Percentiles rank a stretch among this genome's conserved stretches.
These are phyloP conservation scores for Volvox carteri DNA, from an alignment of 163 green algal species.

Conservation along the genomic window DNA sequence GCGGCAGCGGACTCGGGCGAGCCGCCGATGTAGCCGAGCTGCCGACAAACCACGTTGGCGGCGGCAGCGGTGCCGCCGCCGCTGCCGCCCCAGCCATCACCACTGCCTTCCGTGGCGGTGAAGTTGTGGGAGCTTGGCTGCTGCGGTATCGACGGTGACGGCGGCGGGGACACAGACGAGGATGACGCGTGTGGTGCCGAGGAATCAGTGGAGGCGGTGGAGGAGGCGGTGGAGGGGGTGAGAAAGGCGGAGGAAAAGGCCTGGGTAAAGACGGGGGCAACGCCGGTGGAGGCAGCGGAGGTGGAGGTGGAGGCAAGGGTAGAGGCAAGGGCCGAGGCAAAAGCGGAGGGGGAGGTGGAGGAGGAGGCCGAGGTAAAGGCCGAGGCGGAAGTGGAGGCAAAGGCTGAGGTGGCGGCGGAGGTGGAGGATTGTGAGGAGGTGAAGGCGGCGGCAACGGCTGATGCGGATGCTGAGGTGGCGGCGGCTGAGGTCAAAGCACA, in stretches of 20 bases:
- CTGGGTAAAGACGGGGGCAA: no score
- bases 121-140: neutral
- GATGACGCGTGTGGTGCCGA: neutral
- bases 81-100: neutral
- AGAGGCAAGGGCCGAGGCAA: neutral
- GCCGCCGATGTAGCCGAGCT: slow-evolving; percentile 20
- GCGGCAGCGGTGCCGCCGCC: neutral
- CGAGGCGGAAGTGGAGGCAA: neutral
- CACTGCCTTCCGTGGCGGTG: neutral
- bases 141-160: neutral
- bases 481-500: neutral
- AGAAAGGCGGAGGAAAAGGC: no score
- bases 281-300: neutral
- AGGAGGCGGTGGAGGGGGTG: neutral
- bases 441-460: neutral
- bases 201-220: neutral
- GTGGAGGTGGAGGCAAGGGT: neutral
- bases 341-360: neutral
- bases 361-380: neutral
- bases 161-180: no score
- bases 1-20: neutral
- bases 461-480: neutral
- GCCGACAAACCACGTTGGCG: slow-evolving; percentile 2
- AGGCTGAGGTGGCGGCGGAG: neutral
- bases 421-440: neutral